phyloP scores from a whole-genome alignment of 1,284 basidiomycete genomes.

The Ceraceosorus bombacis region DNA sequence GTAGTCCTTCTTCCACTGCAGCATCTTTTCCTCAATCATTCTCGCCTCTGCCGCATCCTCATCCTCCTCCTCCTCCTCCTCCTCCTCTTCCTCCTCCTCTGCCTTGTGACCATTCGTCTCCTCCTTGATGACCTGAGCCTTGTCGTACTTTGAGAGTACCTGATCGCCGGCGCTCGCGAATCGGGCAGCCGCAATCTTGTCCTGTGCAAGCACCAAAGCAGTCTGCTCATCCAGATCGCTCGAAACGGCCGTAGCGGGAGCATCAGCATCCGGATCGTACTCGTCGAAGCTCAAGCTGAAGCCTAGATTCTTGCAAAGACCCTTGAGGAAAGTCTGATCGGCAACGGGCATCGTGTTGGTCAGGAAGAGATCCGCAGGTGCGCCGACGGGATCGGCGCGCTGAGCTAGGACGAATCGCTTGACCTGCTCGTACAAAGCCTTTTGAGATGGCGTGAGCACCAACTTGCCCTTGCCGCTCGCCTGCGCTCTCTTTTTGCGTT shows the following conservation, averaged over 20 bases:
- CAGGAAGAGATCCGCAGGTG: slow-evolving; percentile 29
- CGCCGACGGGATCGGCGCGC: slow-evolving; percentile 19
- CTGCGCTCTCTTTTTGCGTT: background rate
- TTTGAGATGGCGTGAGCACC: slow-evolving; percentile 14
- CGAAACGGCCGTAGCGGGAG: slow-evolving; percentile 33
- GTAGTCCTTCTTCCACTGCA: slow-evolving; percentile 82
- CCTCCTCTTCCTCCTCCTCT: slow-evolving; percentile 18
- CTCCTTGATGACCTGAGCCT: slow-evolving; percentile 56
- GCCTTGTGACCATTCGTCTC: background rate
- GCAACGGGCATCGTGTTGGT: slow-evolving; percentile 20
- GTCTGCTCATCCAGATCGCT: slow-evolving; percentile 20
- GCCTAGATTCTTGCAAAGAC: slow-evolving; percentile 31
- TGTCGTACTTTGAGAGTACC: slow-evolving; percentile 78
- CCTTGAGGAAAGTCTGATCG: slow-evolving; percentile 35
- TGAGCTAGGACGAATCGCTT: slow-evolving; percentile 16
- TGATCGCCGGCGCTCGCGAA: slow-evolving; percentile 63
- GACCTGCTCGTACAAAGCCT: slow-evolving; percentile 20
- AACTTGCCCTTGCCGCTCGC: slow-evolving; percentile 4
- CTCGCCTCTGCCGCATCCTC: slow-evolving; percentile 50
- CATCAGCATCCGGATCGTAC: slow-evolving; percentile 33
- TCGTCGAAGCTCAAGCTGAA: slow-evolving; percentile 40
- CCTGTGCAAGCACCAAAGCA: slow-evolving; percentile 13
- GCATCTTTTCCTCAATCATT: slow-evolving; percentile 75
- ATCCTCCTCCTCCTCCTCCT: slow-evolving; percentile 18
- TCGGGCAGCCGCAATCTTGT: slow-evolving; percentile 52